Conservation (phyloP, 1,284 basidiomycete species). For the Xerocomus amazonicus region DNA sequence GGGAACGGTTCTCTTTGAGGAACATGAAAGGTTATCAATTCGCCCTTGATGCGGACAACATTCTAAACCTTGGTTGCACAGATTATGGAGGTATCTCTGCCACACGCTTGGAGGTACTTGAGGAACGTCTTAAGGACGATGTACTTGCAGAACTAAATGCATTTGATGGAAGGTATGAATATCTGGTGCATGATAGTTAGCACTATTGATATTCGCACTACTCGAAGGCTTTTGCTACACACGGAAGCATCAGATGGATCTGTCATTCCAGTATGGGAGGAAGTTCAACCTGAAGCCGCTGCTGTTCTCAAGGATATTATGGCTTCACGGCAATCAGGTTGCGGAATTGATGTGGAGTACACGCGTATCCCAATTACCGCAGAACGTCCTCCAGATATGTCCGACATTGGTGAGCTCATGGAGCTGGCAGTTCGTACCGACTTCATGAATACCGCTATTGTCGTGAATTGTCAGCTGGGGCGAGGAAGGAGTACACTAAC, state of each 20-base stretch:
- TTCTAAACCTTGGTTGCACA: slow-evolving; percentile 28
- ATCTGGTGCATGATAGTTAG: not conserved
- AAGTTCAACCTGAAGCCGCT: slow-evolving; percentile 75
- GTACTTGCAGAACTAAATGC: slow-evolving; percentile 78
- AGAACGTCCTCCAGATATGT: slow-evolving; percentile 67
- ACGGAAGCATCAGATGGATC: slow-evolving; percentile 86
- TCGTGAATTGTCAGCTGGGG: slow-evolving; percentile 96
- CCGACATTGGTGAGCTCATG: slow-evolving; percentile 73
- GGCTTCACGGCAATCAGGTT: slow-evolving; percentile 50
- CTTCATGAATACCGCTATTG: slow-evolving; percentile 74
- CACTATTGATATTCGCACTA: not conserved
- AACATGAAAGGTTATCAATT: slow-evolving; percentile 74
- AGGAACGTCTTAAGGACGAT: slow-evolving; percentile 90
- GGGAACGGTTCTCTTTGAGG: slow-evolving; percentile 76
- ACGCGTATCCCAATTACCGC: slow-evolving; percentile 90
- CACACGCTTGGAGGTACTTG: slow-evolving; percentile 81
- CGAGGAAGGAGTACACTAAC: slow-evolving; percentile 91
- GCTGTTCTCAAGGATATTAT: slow-evolving; percentile 90
- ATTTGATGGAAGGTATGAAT: slow-evolving; percentile 74
- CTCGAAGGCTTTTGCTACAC: slow-evolving; percentile 71
- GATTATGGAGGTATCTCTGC: slow-evolving; percentile 93
- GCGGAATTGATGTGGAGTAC: slow-evolving; percentile 68
- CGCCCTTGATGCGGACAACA: slow-evolving; percentile 1
- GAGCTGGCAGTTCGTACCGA: slow-evolving; percentile 79
- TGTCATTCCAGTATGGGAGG: slow-evolving; percentile 95